These are phyloP conservation scores for Volvox carteri DNA, from an alignment of 163 green algal genomes.

Conservation along the genomic window DNA sequence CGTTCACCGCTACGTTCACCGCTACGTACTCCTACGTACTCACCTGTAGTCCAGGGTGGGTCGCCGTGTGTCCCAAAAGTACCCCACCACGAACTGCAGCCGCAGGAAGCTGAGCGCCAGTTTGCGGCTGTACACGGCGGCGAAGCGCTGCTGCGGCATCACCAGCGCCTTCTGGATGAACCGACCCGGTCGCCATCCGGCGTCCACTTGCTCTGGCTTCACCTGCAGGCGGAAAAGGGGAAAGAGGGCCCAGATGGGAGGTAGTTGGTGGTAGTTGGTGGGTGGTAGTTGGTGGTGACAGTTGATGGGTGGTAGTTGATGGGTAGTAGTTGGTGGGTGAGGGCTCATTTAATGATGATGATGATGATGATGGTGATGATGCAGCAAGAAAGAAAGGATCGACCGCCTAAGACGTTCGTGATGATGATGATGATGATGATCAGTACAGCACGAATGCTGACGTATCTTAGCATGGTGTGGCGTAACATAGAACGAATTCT, in stretches of 20 bases:
- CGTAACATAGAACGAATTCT: too few relatives aligned
- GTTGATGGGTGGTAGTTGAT: not conserved
- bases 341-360: not conserved
- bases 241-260: not conserved
- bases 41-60: slow-evolving; percentile 71
- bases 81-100: slow-evolving; percentile 68
- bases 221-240: slow-evolving; percentile 1
- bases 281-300: not conserved
- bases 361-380: not conserved
- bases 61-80: slow-evolving; percentile 62
- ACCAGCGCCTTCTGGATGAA: slow-evolving; percentile 72
- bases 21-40: not conserved
- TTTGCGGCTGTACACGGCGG: slow-evolving; percentile 53
- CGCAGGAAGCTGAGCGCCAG: slow-evolving; percentile 57
- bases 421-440: too few relatives aligned
- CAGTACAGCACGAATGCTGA: too few relatives aligned
- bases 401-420: too few relatives aligned
- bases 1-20: too few relatives aligned
- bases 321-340: not conserved
- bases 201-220: not conserved
- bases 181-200: not conserved
- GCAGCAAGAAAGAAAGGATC: not conserved
- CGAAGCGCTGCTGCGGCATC: slow-evolving; percentile 60
- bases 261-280: not conserved
- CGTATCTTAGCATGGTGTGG: too few relatives aligned